Base-by-base conservation (phyloP, 1,139 yeast species). In the Zygosaccharomyces sapae region DNA sequence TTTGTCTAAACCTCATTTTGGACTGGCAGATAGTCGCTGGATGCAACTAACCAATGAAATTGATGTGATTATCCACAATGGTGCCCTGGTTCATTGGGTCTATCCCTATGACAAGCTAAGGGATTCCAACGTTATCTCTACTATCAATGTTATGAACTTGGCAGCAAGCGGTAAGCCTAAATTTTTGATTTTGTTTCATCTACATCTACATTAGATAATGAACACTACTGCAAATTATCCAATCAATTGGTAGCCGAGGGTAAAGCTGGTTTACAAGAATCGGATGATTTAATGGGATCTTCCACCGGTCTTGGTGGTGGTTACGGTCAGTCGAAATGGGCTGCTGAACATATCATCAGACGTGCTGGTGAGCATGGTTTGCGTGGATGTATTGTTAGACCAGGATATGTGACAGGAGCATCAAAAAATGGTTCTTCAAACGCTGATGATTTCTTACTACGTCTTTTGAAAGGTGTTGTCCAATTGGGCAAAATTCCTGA, bases 241-340 rank as follows among this genome's bases (percentile, higher is more conserved):
- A 96, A 88, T 60, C 76, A 78, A 53, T 68, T 83, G 38, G 67
- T 78, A 9, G 73, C 79, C 9, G 73, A 78, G 50, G 96, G 96
- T 5, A 74, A 77, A 45, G 66, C 70, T 1, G 97, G 97, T 54
- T 68, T 92, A 51, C 77, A 80, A 5, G 98, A 92, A 67, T 70
- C 82, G 8, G 98, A 92, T 66, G 86, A 83, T 58, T 75, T 92
- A 57, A 70, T 75, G 56, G 97, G 97, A 0, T 86, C 97, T 2
- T 74, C 86, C 8, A 66, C 70, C 7, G 97, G 96, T 0, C 75
- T 92, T 51, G 88, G 92, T 24, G 86, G 83, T 51, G 99, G 98
- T n/a, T 92, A 92, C 62, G 99, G 98, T 37, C 98, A 92, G 70
- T 81, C 95, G 56, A 92, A 92, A 68, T 92, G 99, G 99, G 88